A percentile compares a stretch with the other conserved stretches of the same genome.
Evolutionary conservation across 2,329 filamentous ascomycete species (phyloP).

Genomic region (Fonsecaea erecta): DNA sequence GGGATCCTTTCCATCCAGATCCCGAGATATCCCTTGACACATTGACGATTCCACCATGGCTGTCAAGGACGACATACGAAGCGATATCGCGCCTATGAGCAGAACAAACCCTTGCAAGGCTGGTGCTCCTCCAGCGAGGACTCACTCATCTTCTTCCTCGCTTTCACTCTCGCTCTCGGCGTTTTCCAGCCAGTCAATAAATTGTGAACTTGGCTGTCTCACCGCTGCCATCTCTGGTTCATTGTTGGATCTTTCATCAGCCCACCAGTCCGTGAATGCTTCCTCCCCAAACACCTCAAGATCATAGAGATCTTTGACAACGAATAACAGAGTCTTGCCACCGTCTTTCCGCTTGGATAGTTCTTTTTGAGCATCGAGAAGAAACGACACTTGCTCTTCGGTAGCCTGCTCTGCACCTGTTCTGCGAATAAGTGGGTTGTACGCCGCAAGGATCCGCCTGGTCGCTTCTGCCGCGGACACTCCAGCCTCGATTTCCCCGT

Average conservation of each 20-base stretch:
- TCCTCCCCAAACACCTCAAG: slow-evolving; percentile 87
- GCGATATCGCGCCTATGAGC: background rate
- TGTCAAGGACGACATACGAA: background rate
- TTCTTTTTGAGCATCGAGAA: slow-evolving; percentile 80
- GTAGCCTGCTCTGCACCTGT: slow-evolving; percentile 63
- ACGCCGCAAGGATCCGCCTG: slow-evolving; percentile 65
- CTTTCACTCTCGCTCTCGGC: slow-evolving; percentile 72
- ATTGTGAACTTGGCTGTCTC: slow-evolving; percentile 72
- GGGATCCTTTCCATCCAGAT: background rate
- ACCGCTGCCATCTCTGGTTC: slow-evolving; percentile 72
- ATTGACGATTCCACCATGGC: background rate
- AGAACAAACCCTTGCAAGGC: background rate
- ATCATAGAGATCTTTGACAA: slow-evolving; percentile 83
- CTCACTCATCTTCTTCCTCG: slow-evolving; percentile 63
- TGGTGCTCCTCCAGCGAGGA: background rate
- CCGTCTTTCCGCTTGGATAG: slow-evolving; percentile 68
- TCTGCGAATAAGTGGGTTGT: slow-evolving; percentile 65
- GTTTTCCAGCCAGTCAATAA: slow-evolving; percentile 84
- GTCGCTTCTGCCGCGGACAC: slow-evolving; percentile 67
- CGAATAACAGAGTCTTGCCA: slow-evolving; percentile 71
- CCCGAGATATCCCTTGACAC: background rate
- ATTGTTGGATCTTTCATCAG: slow-evolving; percentile 69
- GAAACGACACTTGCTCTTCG: slow-evolving; percentile 80
- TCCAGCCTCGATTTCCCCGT: slow-evolving; percentile 66
- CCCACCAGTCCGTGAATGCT: slow-evolving; percentile 88